These are phyloP conservation scores for Penicillium sp. DNA, from an alignment of 2,329 filamentous ascomycete species.

Conservation along the genomic window DNA sequence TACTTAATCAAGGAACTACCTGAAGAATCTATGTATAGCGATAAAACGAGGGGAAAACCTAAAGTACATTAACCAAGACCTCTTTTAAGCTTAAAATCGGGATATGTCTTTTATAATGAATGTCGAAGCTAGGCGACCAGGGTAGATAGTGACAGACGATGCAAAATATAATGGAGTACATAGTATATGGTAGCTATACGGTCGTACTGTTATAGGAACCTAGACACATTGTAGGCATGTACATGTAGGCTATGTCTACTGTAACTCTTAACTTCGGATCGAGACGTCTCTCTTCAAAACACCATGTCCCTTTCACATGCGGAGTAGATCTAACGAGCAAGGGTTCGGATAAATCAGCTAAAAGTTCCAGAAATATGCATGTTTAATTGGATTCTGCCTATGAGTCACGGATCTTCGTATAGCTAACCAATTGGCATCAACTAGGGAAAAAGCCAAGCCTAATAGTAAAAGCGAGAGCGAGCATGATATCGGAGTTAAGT, in stretches of 20 bases:
- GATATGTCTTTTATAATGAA: neutral
- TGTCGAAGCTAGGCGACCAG: neutral
- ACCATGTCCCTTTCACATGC: neutral
- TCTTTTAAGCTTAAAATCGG: neutral
- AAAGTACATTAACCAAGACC: neutral
- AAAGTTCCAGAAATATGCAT: neutral
- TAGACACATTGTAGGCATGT: neutral
- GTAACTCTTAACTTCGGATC: neutral
- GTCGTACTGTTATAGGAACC: too few relatives aligned
- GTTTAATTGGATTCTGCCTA: neutral
- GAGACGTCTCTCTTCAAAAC: too few relatives aligned
- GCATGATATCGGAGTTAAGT: neutral
- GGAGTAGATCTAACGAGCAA: neutral
- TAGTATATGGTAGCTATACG: too few relatives aligned
- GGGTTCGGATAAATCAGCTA: neutral
- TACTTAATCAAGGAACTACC: neutral
- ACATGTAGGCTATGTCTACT: neutral
- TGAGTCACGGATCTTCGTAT: neutral
- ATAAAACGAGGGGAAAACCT: too few relatives aligned
- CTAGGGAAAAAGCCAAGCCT: neutral
- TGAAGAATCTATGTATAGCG: neutral
- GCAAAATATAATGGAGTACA: neutral
- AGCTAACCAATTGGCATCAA: neutral
- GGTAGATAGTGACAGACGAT: neutral
- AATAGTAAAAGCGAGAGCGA: neutral